These are phyloP conservation scores for Gossypium aridum DNA, from an alignment of 441 rosid species.

Conservation along the genomic window DNA sequence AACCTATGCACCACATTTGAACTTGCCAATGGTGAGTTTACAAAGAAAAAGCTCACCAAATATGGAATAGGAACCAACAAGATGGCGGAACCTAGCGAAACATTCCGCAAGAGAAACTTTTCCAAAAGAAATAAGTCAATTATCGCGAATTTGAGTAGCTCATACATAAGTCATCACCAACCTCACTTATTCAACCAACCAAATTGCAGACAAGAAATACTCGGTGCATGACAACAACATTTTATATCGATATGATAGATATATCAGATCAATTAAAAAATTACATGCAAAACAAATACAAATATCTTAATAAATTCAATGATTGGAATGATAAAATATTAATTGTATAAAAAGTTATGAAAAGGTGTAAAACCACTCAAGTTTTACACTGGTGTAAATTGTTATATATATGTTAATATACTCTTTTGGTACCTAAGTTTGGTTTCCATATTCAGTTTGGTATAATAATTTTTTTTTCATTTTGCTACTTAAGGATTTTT, in stretches of 20 bases:
- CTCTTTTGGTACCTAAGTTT: background rate
- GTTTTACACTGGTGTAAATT: background rate
- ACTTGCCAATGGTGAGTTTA: background rate
- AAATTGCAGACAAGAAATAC: background rate
- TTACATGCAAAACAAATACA: background rate
- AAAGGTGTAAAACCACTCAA: background rate
- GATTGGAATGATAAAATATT: background rate
- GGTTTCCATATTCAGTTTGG: background rate
- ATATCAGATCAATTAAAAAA: too few relatives aligned
- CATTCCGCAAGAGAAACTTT: background rate
- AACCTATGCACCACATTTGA: background rate
- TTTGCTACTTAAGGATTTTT: background rate
- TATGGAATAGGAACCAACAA: background rate
- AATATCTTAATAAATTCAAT: background rate
- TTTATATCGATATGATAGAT: too few relatives aligned
- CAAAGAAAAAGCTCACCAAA: background rate
- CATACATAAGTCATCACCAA: background rate
- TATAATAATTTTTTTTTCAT: too few relatives aligned
- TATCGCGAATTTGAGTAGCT: background rate
- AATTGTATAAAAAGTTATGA: background rate
- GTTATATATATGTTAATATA: background rate
- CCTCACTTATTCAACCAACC: background rate
- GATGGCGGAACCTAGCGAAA: background rate
- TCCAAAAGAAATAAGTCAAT: too few relatives aligned
- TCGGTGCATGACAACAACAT: background rate